Base-by-base conservation (phyloP, 495 filamentous ascomycete genomes). In the Aspergillus hancockii region DNA sequence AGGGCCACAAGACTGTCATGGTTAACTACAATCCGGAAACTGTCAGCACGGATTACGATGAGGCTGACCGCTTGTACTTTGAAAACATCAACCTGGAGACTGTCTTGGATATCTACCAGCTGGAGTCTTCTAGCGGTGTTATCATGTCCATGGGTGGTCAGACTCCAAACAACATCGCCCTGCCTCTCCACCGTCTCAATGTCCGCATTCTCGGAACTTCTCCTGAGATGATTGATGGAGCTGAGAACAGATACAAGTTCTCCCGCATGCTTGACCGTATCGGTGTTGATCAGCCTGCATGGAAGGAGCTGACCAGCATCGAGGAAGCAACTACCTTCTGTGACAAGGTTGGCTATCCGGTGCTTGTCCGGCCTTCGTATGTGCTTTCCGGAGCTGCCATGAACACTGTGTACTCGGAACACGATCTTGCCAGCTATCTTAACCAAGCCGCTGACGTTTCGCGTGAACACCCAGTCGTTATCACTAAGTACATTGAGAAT, bases 241-340 rank as follows among this genome's bases (percentile, higher is more conserved):
- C 94, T 12, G 94, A 98, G 76, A 98, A 98, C 73, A 87, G 94
- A 19, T 97, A 96, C 81, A 97, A 98, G 77, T 98, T 98, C 80
- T 97, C 93, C 6, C 92, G 92, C 64, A 98, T 98, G 75, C 80
- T 98, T 38, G 94, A 98, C 72, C 88, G 90, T 59, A 96, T 98
- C 58, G 87, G 85, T 43, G 92, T 98, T 49, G 94, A 98, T 67
- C 94, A 98, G 71, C 94, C 94, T 21, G 88, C 90, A 6, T 98
- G 94, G 94, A 97, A 97, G 77, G 94, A 98, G 69, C 80, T 98
- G 25, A 96, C 92, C 7, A 96, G 90, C 63, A 85, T 96, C 50
- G 86, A 91, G 31, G 94, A 92, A 52, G 94, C 94, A 13, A 86
- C 84, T 59, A 81, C 80, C 34, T 98, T 98, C 72, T 96, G 93